Evolutionary conservation across 352 stramenopile species (phyloP).

Genomic region (Phytophthora cactorum): DNA sequence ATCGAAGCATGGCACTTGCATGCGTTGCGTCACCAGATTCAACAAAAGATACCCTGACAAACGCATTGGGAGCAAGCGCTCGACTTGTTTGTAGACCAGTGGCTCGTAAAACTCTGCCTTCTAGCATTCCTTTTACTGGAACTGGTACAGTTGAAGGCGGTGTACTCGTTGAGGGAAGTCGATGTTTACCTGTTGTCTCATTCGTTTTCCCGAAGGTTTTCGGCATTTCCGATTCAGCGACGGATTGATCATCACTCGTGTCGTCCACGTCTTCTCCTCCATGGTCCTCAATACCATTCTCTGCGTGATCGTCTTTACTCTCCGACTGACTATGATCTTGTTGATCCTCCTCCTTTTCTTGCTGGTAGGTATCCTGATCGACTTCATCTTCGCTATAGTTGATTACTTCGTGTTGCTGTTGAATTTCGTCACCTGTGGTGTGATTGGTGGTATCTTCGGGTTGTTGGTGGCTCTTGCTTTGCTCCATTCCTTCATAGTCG

Average conservation of each 20-base stretch:
- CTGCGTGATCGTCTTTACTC: conserved; percentile 11
- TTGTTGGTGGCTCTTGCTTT: conserved; percentile 17
- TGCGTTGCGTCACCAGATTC: conserved; percentile 37
- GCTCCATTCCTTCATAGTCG: conserved; percentile 28
- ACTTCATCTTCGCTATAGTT: not conserved
- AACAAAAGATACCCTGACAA: conserved; percentile 63
- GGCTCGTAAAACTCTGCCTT: conserved; percentile 52
- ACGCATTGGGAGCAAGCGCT: conserved; percentile 37
- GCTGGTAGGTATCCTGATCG: conserved; percentile 9
- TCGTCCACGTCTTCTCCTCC: not conserved
- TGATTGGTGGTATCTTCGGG: not conserved
- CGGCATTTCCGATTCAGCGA: conserved; percentile 52
- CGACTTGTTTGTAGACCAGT: conserved; percentile 35
- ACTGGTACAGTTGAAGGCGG: conserved; percentile 1
- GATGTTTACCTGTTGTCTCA: not conserved
- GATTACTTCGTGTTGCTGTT: not conserved
- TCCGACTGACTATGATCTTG: not conserved
- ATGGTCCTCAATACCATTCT: not conserved
- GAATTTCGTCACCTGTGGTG: conserved; percentile 3
- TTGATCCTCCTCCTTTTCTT: conserved; percentile 4
- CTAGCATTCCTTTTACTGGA: conserved; percentile 45
- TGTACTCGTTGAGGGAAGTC: not conserved
- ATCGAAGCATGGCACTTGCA: conserved; percentile 65
- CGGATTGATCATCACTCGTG: conserved; percentile 44
- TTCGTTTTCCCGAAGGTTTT: conserved; percentile 42